Percentiles rank a stretch among this genome's conserved stretches.
Evolutionary conservation across 257 asterid species (phyloP).

Genomic region (Paulownia fortunei): DNA sequence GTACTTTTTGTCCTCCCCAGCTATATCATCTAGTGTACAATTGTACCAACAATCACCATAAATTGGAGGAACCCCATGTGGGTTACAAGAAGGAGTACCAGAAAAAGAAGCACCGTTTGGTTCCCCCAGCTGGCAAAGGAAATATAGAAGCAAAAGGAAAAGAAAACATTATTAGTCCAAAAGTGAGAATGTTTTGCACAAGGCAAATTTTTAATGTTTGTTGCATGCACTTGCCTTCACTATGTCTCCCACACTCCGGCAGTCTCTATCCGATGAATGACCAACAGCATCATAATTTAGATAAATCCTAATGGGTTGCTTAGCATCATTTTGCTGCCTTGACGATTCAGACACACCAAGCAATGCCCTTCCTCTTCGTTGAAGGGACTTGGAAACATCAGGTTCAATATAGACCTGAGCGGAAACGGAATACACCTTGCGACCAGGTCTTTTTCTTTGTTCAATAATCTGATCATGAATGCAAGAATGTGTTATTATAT

Average conservation of each 20-base stretch:
- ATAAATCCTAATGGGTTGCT: conserved; percentile 85
- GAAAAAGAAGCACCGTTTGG: conserved; percentile 87
- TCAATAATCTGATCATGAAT: conserved; percentile 92
- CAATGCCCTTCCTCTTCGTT: conserved; percentile 68
- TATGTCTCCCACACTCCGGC: conserved; percentile 75
- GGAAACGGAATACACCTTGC: conserved; percentile 77
- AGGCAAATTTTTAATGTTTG: conserved; percentile 4
- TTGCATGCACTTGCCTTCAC: conserved; percentile 74
- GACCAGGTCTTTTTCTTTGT: conserved; percentile 86
- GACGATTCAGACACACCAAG: conserved; percentile 53
- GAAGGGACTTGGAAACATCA: conserved; percentile 45
- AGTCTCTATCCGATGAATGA: conserved; percentile 95
- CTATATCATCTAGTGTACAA: conserved; percentile 90
- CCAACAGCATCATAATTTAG: conserved; percentile 98
- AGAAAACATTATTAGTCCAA: conserved; percentile 21
- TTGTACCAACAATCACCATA: conserved; percentile 99
- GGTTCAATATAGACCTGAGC: conserved; percentile 75
- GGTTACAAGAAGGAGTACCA: conserved; percentile 87
- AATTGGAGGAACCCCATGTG: conserved; percentile 93
- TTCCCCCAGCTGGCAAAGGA: conserved; percentile 83
- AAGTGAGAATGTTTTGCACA: background rate
- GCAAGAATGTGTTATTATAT: conserved; percentile 73
- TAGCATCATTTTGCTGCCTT: conserved; percentile 53
- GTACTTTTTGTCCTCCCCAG: conserved; percentile 88
- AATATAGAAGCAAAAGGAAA: conserved; percentile 25